Evolutionary conservation across 306 rosid genomes (phyloP), one percentile per base, ranked within the genome.

Genomic region (Ziziphus jujuba): DNA sequence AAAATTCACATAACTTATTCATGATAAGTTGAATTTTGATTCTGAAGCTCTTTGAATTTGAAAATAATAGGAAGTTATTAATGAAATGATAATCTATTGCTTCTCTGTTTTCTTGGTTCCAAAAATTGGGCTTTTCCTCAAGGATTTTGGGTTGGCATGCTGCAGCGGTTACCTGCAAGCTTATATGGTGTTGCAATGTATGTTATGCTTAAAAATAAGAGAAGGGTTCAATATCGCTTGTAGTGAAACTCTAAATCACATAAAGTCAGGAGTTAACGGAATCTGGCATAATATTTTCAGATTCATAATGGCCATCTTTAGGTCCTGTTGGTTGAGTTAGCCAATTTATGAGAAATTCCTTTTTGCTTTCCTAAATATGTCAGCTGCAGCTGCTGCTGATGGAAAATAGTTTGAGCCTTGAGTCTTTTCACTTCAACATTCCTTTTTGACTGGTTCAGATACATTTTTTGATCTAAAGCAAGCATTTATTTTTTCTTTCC

Each of bases 331-430:
- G 33, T 28, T 28, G 33, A 28, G 33, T 28, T 28, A 59, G 48
- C 14, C 20, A 19, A 59, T 16, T 20, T 21, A 17, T 51, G 59
- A 66, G 14, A 11, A 5, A 13, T 33, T 2, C 1, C 9, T 23
- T 16, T 64, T 13, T 28, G 6, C 28, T 12, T n/a, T 13, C 0
- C 15, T 24, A 28, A 31, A 9, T 60, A 36, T 4, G 7, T 60
- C 62, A 60, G 21, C 62, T 20, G 15, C 49, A 34, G 13, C 73
- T 20, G 15, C 49, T 17, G 13, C 73, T 47, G 65, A 24, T 44
- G n/a, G 24, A 9, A 10, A 40, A 9, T 16, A 61, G 31, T n/a
- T 43, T 44, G 44, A 25, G 36, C 19, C 65, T 57, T 45, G 65
- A 21, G 17, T 45, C 20, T 45, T 47, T 4, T 25, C 20, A 33